Evolutionary conservation across 208 protist species (phyloP).

Genomic region (Borovskyia barvae): DNA sequence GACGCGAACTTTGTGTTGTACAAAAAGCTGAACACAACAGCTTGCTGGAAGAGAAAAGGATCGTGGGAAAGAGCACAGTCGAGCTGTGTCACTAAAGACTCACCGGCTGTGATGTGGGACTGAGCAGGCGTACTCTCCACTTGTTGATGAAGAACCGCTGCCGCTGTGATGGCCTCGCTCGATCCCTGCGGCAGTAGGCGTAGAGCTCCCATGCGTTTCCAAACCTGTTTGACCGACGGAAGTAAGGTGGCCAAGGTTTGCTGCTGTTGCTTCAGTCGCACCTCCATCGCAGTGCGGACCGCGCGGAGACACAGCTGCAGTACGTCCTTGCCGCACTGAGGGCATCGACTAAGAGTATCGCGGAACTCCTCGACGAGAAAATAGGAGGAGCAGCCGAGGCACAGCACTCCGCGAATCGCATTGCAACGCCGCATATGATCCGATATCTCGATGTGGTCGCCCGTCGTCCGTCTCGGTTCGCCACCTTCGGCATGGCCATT

Average conservation of each 20-base stretch:
- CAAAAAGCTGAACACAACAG: slow-evolving; percentile 68
- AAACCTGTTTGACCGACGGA: slow-evolving; percentile 13
- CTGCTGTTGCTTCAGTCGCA: slow-evolving; percentile 10
- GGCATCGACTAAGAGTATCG: slow-evolving; percentile 46
- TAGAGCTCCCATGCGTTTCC: slow-evolving; percentile 5
- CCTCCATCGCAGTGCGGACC: slow-evolving; percentile 15
- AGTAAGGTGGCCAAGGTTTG: slow-evolving; percentile 15
- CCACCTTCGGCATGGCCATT: not conserved
- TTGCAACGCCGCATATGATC: slow-evolving; percentile 27
- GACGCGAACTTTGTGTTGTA: slow-evolving; percentile 67
- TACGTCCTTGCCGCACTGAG: slow-evolving; percentile 56
- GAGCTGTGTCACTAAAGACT: not conserved
- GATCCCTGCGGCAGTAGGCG: not conserved
- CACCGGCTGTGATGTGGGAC: not conserved
- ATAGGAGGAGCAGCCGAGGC: slow-evolving; percentile 63
- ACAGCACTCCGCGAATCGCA: slow-evolving; percentile 54
- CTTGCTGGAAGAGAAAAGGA: slow-evolving; percentile 88
- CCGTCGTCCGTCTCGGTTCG: not conserved
- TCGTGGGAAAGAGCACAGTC: slow-evolving; percentile 61
- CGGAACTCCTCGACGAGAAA: slow-evolving; percentile 60
- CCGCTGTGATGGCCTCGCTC: too few relatives aligned
- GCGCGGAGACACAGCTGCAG: slow-evolving; percentile 26
- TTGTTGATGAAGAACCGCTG: too few relatives aligned
- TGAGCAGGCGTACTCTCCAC: not conserved
- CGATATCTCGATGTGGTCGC: slow-evolving; percentile 36